phyloP scores from a whole-genome alignment of 257 asterid species.

The Nicotiana paniculata region DNA sequence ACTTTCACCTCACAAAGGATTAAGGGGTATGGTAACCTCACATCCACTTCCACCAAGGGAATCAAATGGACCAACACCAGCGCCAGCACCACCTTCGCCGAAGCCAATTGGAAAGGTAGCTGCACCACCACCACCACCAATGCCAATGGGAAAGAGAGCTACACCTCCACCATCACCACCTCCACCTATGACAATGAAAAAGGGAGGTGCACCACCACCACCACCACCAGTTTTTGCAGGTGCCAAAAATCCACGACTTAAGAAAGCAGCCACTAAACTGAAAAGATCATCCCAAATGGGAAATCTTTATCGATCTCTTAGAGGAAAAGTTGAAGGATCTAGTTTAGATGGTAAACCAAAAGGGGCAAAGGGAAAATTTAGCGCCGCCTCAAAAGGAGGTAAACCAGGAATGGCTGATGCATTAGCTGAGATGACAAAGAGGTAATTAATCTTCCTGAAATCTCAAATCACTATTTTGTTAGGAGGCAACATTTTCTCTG shows the following conservation, averaged over 20 bases:
- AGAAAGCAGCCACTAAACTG: constrained; percentile 50
- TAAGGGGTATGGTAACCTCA: constrained; percentile 3
- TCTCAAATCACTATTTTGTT: not conserved
- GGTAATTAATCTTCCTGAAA: constrained; percentile 30
- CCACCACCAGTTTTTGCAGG: constrained; percentile 49
- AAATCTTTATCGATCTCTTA: constrained; percentile 67
- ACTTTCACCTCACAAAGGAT: not conserved
- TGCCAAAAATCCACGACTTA: constrained; percentile 30
- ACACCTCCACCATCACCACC: constrained; percentile 35
- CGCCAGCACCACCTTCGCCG: constrained; percentile 16
- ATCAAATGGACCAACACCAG: constrained; percentile 9
- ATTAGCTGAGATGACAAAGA: constrained; percentile 86
- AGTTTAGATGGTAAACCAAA: constrained; percentile 34
- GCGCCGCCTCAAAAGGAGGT: constrained; percentile 37
- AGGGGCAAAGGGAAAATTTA: constrained; percentile 43
- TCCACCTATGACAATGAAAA: constrained; percentile 22
- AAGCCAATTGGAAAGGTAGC: not conserved
- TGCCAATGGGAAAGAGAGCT: constrained; percentile 6
- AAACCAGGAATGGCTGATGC: constrained; percentile 98
- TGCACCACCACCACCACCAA: constrained; percentile 25
- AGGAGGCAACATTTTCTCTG: not conserved
- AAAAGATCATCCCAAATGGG: constrained; percentile 92
- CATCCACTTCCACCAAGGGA: constrained; percentile 22
- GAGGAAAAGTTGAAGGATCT: constrained; percentile 84
- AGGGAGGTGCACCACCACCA: constrained; percentile 55